Percentiles rank a stretch among this genome's conserved stretches.
These are phyloP conservation scores for Aspergillus clavatus DNA, from an alignment of 2,329 filamentous ascomycete species.

Conservation along the genomic window DNA sequence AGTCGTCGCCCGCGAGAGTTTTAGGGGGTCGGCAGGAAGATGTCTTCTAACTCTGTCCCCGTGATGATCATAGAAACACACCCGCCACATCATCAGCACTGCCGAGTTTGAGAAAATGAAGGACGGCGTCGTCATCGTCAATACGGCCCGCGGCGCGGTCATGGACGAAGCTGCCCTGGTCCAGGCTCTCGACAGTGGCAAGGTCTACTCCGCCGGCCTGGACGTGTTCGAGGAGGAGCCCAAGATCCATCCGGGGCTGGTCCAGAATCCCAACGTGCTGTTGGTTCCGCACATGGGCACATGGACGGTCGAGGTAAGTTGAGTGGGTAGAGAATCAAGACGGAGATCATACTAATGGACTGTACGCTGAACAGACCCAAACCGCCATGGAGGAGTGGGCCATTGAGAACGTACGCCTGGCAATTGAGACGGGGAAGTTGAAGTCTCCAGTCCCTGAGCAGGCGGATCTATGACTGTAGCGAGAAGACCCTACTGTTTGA, in stretches of 20 bases:
- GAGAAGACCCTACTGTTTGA: background rate
- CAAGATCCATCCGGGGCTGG: conserved; percentile 64
- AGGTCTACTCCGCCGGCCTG: conserved; percentile 66
- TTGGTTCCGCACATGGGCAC: conserved; percentile 85
- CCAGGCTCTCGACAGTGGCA: conserved; percentile 63
- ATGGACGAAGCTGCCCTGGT: conserved; percentile 79
- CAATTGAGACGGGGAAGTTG: conserved; percentile 58
- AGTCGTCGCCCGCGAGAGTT: background rate
- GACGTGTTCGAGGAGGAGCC: conserved; percentile 85
- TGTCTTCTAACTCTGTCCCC: no score
- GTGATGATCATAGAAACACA: conserved; percentile 60
- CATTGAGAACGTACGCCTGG: conserved; percentile 63
- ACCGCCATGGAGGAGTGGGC: conserved; percentile 67
- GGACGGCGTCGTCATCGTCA: conserved; percentile 68
- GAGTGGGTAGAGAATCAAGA: no score
- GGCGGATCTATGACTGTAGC: conserved; percentile 36
- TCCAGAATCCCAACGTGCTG: conserved; percentile 66
- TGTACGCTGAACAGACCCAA: conserved; percentile 41
- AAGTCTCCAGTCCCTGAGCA: conserved; percentile 72
- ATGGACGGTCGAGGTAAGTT: conserved; percentile 60
- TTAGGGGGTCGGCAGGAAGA: no score
- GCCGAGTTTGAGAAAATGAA: conserved; percentile 74
- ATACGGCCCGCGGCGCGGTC: conserved; percentile 76
- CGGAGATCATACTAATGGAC: background rate
- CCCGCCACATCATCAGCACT: conserved; percentile 69